Evolutionary conservation across 495 filamentous ascomycete species (phyloP), one percentile per base, ranked within the genome.

Genomic region (Aspergillus nanangensis): DNA sequence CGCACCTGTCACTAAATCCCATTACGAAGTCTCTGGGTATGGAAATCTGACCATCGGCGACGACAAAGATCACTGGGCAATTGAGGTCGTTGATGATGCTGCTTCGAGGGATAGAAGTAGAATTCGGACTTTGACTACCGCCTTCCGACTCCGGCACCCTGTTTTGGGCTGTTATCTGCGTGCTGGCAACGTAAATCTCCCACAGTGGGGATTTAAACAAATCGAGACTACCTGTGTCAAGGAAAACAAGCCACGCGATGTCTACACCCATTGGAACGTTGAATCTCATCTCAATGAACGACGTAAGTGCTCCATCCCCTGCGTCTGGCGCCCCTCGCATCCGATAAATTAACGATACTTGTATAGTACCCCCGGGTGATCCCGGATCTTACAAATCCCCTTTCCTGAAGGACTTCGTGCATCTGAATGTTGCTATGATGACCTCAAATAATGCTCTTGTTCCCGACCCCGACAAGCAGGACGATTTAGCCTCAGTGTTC

Each of bases 391-490:
- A 96, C 74, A 95, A 88, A 70, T 97, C 92, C 0, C 92, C 94
- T 1, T 98, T 98, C 74, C 66, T 94, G 46, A 88, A 89, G 58
- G 94, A 97, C 68, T 98, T 98, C 65, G 81, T 98, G 55, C 93
- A 98, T 62, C 63, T 98, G 38, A 98, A 98, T 66, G 93, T 98
- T 47, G 93, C 94, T 43, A 98, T 98, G 93, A 96, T 97, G 94
- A 98, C 93, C 14, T 97, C 94, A 11, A 98, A 98, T 73, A 98
- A 98, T 62, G 93, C 93, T 31, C 80, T 98, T 17, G 91, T 98
- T 34, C 93, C 93, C 9, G 94, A 98, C 58, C 94, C 93, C 3
- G 93, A 98, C 66, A 98, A 98, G 77, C 93, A 97, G 68, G 93
- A 98, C 61, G 93, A 98, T 61, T 77, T 98, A 22, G 94, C 93